Evolutionary conservation across 352 stramenopile species (phyloP).

Genomic region (Saprolegnia diclina): DNA sequence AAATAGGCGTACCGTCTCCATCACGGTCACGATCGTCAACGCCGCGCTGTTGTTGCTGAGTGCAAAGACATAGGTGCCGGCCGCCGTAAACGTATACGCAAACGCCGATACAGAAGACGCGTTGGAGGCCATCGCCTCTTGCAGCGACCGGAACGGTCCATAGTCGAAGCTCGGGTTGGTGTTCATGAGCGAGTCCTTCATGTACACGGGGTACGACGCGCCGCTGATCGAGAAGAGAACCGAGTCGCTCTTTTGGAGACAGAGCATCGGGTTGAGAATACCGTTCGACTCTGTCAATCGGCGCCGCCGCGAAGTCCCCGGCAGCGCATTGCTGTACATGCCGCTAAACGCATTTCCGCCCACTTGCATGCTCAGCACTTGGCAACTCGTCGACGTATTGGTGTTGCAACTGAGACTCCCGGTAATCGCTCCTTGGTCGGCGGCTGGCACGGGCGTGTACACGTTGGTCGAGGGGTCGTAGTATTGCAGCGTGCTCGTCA

Average conservation of each 20-base stretch:
- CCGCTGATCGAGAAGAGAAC: conserved; percentile 87
- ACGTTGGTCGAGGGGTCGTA: conserved; percentile 45
- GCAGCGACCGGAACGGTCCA: conserved; percentile 71
- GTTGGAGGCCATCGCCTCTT: conserved; percentile 55
- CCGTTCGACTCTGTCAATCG: background rate
- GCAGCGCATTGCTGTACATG: conserved; percentile 49
- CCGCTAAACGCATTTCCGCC: conserved; percentile 46
- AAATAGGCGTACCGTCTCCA: conserved; percentile 48
- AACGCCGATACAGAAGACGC: conserved; percentile 61
- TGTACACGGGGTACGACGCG: conserved; percentile 85
- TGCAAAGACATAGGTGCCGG: conserved; percentile 86
- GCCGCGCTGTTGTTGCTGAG: conserved; percentile 63
- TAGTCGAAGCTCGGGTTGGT: conserved; percentile 91
- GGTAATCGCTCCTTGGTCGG: conserved; percentile 33
- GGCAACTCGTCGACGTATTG: conserved; percentile 36
- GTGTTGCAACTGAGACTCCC: conserved; percentile 50
- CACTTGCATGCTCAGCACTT: conserved; percentile 42
- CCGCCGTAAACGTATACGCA: conserved; percentile 78
- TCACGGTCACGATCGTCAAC: conserved; percentile 81
- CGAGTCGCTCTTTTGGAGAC: conserved; percentile 64
- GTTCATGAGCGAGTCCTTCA: conserved; percentile 94
- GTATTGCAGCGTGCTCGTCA: conserved; percentile 49
- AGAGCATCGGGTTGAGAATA: conserved; percentile 86
- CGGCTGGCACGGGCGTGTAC: conserved; percentile 29
- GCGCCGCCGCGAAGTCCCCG: background rate